Evolutionary conservation across 2,329 filamentous ascomycete species (phyloP).

Genomic region (Verticillium zaregamsianum): DNA sequence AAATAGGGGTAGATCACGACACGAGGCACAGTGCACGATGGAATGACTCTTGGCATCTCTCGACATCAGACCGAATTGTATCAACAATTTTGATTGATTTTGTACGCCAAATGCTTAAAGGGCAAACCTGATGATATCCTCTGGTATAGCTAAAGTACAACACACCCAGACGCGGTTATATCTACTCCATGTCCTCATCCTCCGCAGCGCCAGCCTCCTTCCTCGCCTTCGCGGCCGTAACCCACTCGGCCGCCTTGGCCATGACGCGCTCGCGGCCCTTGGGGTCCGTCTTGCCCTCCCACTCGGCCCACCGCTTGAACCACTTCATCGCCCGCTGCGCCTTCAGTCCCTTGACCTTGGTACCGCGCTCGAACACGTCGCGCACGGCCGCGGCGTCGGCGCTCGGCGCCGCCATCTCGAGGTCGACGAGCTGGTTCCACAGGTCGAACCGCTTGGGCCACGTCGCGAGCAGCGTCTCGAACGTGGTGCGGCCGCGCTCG

Average conservation of each 20-base stretch:
- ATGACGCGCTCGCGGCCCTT: conserved; percentile 67
- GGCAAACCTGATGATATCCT: not conserved
- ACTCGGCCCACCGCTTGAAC: conserved; percentile 89
- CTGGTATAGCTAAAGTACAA: not conserved
- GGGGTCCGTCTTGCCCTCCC: conserved; percentile 59
- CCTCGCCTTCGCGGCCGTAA: conserved; percentile 45
- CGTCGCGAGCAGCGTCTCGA: conserved; percentile 78
- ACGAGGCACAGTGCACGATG: not conserved
- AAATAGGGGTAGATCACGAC: not conserved
- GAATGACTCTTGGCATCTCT: not conserved
- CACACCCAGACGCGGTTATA: not conserved
- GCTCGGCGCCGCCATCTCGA: conserved; percentile 65
- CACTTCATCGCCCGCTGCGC: conserved; percentile 78
- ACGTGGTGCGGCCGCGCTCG: conserved; percentile 91
- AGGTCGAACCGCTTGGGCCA: conserved; percentile 89
- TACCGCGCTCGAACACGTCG: conserved; percentile 78
- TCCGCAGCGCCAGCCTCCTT: conserved; percentile 32
- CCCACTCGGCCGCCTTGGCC: conserved; percentile 68
- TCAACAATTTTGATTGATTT: not conserved
- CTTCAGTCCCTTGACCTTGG: conserved; percentile 67
- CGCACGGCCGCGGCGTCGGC: conserved; percentile 58
- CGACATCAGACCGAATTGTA: not conserved
- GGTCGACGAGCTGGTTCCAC: conserved; percentile 87
- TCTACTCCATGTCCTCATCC: conserved; percentile 14
- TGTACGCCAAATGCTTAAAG: not conserved